Percentiles rank a stretch among this genome's conserved stretches.
Evolutionary conservation across 2,329 filamentous ascomycete species (phyloP).

Genomic region (Orbilia oligospora): DNA sequence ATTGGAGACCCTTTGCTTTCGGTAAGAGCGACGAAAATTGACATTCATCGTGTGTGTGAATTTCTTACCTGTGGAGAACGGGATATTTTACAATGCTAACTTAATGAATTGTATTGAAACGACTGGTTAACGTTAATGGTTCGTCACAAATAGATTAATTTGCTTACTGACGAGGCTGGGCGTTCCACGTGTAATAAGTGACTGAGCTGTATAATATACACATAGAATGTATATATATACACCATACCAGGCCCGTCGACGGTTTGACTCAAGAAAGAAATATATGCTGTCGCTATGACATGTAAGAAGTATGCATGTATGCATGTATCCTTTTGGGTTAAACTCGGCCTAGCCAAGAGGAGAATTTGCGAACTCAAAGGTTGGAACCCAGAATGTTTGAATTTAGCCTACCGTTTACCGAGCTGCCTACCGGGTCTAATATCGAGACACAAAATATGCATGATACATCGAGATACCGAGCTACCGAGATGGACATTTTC

Average conservation of each 20-base stretch:
- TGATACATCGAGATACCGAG: slow-evolving; percentile 20
- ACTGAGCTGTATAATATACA: too few relatives aligned
- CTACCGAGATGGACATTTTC: slow-evolving; percentile 8
- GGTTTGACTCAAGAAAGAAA: background rate
- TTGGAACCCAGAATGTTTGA: slow-evolving; percentile 13
- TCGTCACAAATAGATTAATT: slow-evolving; percentile 11
- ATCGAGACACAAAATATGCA: background rate
- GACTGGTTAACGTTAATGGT: slow-evolving; percentile 6
- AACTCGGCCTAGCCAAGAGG: background rate
- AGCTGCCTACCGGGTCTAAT: background rate
- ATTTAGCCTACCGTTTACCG: slow-evolving; percentile 44
- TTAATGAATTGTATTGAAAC: background rate
- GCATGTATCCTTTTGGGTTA: background rate
- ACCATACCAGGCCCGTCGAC: too few relatives aligned
- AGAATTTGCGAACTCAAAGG: slow-evolving; percentile 4
- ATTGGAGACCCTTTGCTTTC: background rate
- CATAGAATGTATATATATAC: background rate
- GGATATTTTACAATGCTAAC: too few relatives aligned
- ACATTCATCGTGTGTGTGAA: slow-evolving; percentile 16
- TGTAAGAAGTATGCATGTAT: too few relatives aligned
- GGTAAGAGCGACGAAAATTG: slow-evolving; percentile 18
- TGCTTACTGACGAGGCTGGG: slow-evolving; percentile 21
- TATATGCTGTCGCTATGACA: background rate
- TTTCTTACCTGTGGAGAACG: too few relatives aligned
- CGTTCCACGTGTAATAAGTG: slow-evolving; percentile 12